These are phyloP conservation scores for Diaporthe sp. DNA, from an alignment of 2,329 filamentous ascomycete species.

Conservation along the genomic window DNA sequence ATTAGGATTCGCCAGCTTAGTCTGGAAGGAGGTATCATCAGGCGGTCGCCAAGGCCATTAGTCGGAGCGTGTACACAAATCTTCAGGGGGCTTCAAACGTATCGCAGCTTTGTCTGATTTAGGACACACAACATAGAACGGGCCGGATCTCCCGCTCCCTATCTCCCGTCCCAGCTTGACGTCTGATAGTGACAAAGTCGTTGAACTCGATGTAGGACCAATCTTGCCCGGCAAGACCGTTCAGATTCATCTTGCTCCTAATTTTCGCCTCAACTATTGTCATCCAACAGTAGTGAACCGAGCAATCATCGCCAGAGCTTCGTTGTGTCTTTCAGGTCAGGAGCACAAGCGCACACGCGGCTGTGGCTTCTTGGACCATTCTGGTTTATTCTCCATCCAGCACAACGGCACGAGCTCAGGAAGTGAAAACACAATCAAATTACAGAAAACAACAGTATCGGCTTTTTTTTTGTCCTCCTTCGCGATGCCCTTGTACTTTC, in stretches of 20 bases:
- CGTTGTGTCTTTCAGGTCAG: neutral
- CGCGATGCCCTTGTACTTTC: neutral
- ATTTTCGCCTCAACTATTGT: neutral
- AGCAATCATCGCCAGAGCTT: neutral
- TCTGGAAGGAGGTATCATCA: neutral
- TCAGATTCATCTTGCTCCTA: neutral
- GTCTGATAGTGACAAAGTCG: conserved; percentile 10
- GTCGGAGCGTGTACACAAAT: neutral
- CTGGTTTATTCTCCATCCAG: too few relatives aligned
- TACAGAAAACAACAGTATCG: neutral
- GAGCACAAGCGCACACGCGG: neutral
- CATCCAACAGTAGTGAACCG: too few relatives aligned
- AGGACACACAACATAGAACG: neutral
- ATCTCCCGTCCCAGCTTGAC: conserved; percentile 5
- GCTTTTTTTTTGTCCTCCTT: neutral
- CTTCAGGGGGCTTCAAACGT: neutral
- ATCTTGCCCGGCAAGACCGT: neutral
- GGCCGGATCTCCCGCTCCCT: neutral
- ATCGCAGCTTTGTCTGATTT: conserved; percentile 26
- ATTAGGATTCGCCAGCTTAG: neutral
- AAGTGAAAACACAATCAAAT: neutral
- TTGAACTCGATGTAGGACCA: neutral
- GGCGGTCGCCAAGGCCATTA: too few relatives aligned
- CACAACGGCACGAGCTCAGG: neutral
- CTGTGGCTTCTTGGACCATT: neutral